Conservation (phyloP, 805 yeast genomes). For the Komagataella pastoris region DNA sequence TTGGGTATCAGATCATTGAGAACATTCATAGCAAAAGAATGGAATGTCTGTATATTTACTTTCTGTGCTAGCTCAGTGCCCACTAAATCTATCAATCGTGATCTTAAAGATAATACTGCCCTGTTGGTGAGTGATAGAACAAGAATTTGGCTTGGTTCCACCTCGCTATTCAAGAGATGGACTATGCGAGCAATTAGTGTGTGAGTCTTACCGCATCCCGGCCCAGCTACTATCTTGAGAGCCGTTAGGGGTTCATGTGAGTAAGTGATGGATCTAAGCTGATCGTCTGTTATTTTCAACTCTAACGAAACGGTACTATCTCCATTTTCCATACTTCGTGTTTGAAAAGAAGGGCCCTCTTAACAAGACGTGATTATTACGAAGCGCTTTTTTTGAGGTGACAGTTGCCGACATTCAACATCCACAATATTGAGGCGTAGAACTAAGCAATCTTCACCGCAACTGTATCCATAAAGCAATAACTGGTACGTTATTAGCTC, state of each 20-base stretch:
- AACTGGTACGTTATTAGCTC: too few relatives aligned
- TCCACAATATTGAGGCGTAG: background rate
- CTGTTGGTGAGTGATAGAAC: conserved; percentile 59
- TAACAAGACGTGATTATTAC: background rate
- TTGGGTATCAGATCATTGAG: conserved; percentile 21
- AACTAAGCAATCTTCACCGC: too few relatives aligned
- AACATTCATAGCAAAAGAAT: conserved; percentile 41
- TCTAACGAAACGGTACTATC: background rate
- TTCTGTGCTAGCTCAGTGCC: conserved; percentile 18
- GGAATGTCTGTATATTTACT: conserved; percentile 44
- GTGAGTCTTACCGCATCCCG: conserved; percentile 63
- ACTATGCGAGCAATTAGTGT: conserved; percentile 44
- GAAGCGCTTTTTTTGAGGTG: background rate
- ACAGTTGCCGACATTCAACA: background rate
- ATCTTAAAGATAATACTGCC: conserved; percentile 37
- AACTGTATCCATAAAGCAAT: too few relatives aligned
- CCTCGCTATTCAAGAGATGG: conserved; percentile 23
- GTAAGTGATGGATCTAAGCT: conserved; percentile 27
- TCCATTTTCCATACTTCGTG: background rate
- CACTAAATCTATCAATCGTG: conserved; percentile 16
- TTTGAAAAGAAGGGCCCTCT: background rate
- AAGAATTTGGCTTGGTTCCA: conserved; percentile 40
- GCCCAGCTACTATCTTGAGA: conserved; percentile 49
- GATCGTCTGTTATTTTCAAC: conserved; percentile 26
- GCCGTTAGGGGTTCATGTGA: conserved; percentile 26